Percentiles rank a stretch among this genome's conserved stretches.
Evolutionary conservation across 179 eudicot species (phyloP).

Genomic region (Pouteria campechiana): DNA sequence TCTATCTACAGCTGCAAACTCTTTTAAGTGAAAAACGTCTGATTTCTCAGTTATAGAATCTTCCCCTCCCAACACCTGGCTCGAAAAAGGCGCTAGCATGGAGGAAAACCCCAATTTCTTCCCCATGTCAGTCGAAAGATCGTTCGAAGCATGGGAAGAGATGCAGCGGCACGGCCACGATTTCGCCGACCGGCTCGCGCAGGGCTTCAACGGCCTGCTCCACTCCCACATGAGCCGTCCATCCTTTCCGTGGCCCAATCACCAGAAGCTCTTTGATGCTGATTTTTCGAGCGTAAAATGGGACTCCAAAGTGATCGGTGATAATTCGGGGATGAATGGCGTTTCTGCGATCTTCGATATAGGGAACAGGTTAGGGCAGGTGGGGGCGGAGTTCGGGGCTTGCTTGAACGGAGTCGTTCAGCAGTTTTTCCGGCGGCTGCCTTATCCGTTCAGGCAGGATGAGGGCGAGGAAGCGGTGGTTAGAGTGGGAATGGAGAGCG

Average conservation of each 20-base stretch:
- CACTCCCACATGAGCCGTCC: constrained; percentile 75
- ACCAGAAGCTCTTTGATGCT: constrained; percentile 55
- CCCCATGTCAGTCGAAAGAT: constrained; percentile 83
- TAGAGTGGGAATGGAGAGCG: constrained; percentile 19
- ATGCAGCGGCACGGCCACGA: constrained; percentile 89
- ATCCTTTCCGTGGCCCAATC: constrained; percentile 61
- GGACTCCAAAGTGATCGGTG: constrained; percentile 47
- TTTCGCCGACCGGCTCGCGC: constrained; percentile 70
- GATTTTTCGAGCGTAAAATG: constrained; percentile 43
- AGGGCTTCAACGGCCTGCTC: constrained; percentile 75
- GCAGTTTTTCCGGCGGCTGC: constrained; percentile 56
- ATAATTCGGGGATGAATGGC: constrained; percentile 45
- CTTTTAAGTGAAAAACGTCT: too few species aligned
- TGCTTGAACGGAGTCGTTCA: constrained; percentile 65
- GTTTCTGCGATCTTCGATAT: constrained; percentile 67
- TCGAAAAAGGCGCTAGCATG: too few species aligned
- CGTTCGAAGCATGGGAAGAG: constrained; percentile 98
- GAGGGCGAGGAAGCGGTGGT: constrained; percentile 28
- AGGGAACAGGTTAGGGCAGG: constrained; percentile 75
- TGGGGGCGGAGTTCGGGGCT: constrained; percentile 77
- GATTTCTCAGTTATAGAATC: too few species aligned
- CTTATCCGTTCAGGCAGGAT: constrained; percentile 39
- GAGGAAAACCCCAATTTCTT: too few species aligned
- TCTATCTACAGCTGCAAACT: too few species aligned
- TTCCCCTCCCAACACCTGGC: too few species aligned